Conservation (phyloP, 768 basidiomycete genomes). For the Gloeopeniophorella convolvens region DNA sequence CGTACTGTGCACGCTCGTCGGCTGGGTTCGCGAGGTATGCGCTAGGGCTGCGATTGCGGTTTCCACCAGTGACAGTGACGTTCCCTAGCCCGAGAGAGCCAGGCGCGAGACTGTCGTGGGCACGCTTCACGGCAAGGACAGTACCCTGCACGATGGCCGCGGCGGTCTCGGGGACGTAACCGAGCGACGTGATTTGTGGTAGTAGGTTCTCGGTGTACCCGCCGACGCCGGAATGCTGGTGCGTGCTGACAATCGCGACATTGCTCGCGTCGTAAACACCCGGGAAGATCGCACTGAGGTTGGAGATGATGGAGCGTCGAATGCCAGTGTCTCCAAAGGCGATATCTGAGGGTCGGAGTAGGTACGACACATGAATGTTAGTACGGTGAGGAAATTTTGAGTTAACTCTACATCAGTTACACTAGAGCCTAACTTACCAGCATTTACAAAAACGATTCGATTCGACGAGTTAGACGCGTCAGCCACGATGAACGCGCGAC, state of each 20-base stretch:
- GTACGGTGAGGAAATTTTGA: background rate
- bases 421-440: slow-evolving; percentile 37
- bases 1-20: slow-evolving; percentile 58
- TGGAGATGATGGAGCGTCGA: slow-evolving; percentile 57
- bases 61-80: slow-evolving; percentile 59
- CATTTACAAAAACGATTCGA: slow-evolving; percentile 68
- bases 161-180: slow-evolving; percentile 66
- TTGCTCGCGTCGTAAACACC: slow-evolving; percentile 65
- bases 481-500: slow-evolving; percentile 70
- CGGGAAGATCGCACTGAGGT: slow-evolving; percentile 50
- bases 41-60: slow-evolving; percentile 68
- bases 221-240: slow-evolving; percentile 72
- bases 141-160: slow-evolving; percentile 68
- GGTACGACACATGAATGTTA: background rate
- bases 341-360: slow-evolving; percentile 43
- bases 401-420: background rate
- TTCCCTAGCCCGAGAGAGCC: slow-evolving; percentile 62
- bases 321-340: slow-evolving; percentile 78
- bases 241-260: slow-evolving; percentile 69
- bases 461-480: slow-evolving; percentile 49
- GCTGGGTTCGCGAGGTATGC: slow-evolving; percentile 73
- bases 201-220: slow-evolving; percentile 76
- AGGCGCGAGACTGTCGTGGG: slow-evolving; percentile 53
- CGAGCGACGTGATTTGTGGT: slow-evolving; percentile 67
- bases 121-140: slow-evolving; percentile 59